Evolutionary conservation across 139 green algal species (phyloP).

Genomic region (Chlamydomonas sphaeroides): DNA sequence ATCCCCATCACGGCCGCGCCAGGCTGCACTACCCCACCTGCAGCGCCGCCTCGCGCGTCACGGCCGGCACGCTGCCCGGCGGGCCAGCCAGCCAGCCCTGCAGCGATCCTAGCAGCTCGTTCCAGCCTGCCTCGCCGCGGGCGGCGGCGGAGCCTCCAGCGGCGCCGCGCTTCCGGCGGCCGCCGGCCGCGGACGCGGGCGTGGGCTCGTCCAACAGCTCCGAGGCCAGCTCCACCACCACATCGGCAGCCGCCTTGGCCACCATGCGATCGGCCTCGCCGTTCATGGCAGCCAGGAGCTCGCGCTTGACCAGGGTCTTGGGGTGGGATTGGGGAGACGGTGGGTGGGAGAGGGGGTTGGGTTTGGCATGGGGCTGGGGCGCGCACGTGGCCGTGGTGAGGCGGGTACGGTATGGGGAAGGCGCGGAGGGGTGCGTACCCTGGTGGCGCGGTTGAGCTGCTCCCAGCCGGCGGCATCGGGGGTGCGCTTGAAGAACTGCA

Average conservation of each 20-base stretch:
- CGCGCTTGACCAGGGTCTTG: constrained; percentile 63
- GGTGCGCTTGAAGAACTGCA: constrained; percentile 12
- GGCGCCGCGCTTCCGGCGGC: neutral
- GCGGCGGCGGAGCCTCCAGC: too few relatives aligned
- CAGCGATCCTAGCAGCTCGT: constrained; percentile 2
- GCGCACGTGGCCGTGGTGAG: neutral
- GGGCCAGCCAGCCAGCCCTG: neutral
- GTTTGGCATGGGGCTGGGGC: too few relatives aligned
- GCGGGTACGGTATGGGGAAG: too few relatives aligned
- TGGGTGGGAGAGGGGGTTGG: neutral
- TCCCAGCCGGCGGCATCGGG: constrained; percentile 13
- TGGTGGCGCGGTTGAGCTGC: neutral
- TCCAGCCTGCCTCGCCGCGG: neutral
- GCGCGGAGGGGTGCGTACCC: neutral
- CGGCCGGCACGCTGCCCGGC: neutral
- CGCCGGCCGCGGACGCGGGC: too few relatives aligned
- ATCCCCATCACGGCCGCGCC: too few relatives aligned
- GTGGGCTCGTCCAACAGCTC: neutral
- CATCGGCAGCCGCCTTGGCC: constrained; percentile 36
- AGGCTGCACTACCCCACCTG: neutral
- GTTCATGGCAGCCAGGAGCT: constrained; percentile 44
- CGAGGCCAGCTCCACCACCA: neutral
- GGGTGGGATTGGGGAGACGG: too few relatives aligned
- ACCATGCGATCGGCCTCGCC: constrained; percentile 41
- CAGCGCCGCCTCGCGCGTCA: constrained; percentile 14